Base-by-base conservation (phyloP, 129 eudicot genomes). In the Mikania micrantha region DNA sequence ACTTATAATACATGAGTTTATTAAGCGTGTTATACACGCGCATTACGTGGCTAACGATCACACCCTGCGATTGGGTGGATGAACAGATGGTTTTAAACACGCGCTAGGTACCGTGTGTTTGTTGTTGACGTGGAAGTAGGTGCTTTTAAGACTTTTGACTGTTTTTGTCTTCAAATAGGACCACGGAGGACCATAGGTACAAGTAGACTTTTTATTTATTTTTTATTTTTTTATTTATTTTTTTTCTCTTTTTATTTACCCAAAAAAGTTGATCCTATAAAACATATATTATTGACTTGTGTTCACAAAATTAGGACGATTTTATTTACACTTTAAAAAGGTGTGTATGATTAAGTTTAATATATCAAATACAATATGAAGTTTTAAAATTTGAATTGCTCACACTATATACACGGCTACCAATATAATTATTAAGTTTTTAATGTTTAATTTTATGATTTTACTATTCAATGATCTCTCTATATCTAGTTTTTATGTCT, bases 91-190 rank as follows among this genome's bases (percentile, higher is more conserved):
- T 64, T 65, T 12, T 2, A 0, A 17, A 39, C 42, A 74, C 78
- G 78, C 72, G 72, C 58, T 0, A 12, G 20, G 9, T 28, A 9
- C 8, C 27, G 19, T 19, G 22, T 7, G 29, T 39, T 17, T 62
- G 12, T 7, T 36, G 3, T 17, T 7, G 20, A 13, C 13, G 16
- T 52, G 32, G 44, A 74, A 64, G 72, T 64, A 52, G 65, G 72
- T 52, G 78, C 58, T 74, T 56, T 48, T 63, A 56, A 50, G 66
- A 74, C 65, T 64, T 56, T 64, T 64, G 78, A 64, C 72, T 64
- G 66, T 74, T 74, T 74, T 74, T 74, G 78, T 74, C 72, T 74
- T 74, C 57, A 36, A 48, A 42, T 38, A 50, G 72, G 66, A 64
- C 66, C 38, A 64, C 57, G 16, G 47, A 42, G 69, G 45, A 64